Percentiles rank a stretch among this genome's conserved stretches.
phyloP scores from a whole-genome alignment of 495 filamentous ascomycete species.

The Annulohypoxylon stygium region DNA sequence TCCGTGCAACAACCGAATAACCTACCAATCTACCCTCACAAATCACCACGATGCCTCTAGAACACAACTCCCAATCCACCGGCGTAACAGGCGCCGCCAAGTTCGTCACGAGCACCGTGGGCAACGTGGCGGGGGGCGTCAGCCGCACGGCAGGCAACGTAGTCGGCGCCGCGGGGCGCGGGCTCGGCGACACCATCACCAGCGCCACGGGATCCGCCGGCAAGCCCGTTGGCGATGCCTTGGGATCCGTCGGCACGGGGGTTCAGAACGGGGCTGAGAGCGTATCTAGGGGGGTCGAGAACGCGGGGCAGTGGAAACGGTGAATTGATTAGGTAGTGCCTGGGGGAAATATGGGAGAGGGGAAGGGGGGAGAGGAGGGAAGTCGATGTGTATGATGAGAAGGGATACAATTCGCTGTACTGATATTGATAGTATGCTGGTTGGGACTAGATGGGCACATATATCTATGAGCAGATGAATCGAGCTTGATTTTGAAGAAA shows the following conservation, averaged over 20 bases:
- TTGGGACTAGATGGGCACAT: not conserved
- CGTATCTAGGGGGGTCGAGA: conserved; percentile 73
- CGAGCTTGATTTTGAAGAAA: too few relatives aligned
- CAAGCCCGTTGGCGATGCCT: conserved; percentile 73
- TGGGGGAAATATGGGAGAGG: not conserved
- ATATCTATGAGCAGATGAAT: too few relatives aligned
- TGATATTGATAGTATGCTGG: not conserved
- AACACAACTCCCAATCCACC: conserved; percentile 66
- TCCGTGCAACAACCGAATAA: too few relatives aligned
- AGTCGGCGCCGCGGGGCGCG: conserved; percentile 74
- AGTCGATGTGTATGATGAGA: not conserved
- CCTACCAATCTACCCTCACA: too few relatives aligned
- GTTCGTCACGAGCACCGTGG: conserved; percentile 68
- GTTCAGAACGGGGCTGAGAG: conserved; percentile 69
- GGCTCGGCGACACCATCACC: conserved; percentile 72
- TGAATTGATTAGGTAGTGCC: too few relatives aligned
- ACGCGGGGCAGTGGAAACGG: conserved; percentile 76
- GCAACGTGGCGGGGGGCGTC: conserved; percentile 66
- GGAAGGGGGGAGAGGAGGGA: not conserved
- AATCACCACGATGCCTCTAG: conserved; percentile 49
- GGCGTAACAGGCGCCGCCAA: conserved; percentile 75
- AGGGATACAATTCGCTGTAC: not conserved
- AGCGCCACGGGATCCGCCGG: conserved; percentile 73
- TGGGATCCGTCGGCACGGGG: conserved; percentile 71
- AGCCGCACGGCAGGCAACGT: conserved; percentile 77